Evolutionary conservation across 2,329 filamentous ascomycete genomes (phyloP), one percentile per base, ranked within the genome.

Genomic region (Pseudogymnoascus sp.): DNA sequence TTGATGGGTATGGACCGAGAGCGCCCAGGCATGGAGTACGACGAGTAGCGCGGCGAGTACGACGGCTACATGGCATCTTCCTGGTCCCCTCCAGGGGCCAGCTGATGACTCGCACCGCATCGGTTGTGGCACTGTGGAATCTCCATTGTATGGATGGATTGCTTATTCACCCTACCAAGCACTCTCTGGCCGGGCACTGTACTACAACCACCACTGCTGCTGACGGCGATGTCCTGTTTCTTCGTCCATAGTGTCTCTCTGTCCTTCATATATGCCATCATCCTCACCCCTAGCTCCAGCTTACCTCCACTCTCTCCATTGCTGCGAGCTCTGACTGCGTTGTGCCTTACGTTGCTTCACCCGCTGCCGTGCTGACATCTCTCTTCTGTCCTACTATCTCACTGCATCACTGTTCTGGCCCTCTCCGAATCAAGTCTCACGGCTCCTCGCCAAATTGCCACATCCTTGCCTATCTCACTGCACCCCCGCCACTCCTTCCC

Each of bases 101-200:
- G 47, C 47, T 53, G 47, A 53, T 53, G 47, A 53, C 47, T 53
- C 16, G 47, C 47, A 53, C 47, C 47, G 47, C 47, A 31, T 31
- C 47, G 26, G 47, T 14, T 53, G 47, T 53, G 47, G 47, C 47
- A 53, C 26, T 31, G 26, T 53, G 26, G 47, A 16, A 4, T 53
- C 26, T 19, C 8, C n/a, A 31, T 19, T 53, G 47, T 53, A 19
- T 53, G 47, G 47, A 19, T 53, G 47, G 47, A 53, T 53, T 53
- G 47, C 31, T 53, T 53, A 53, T 53, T 31, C 47, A 53, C n/a
- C 26, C 47, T 13, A 11, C 47, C 26, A 31, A 53, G 26, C 26
- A 31, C 47, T 19, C 26, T 6, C 13, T 13, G 13, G 44, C 14
- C n/a, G 24, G 26, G 47, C 26, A 31, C 14, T 31, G 44, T 53